A percentile compares a stretch with the other conserved stretches of the same genome.
Evolutionary conservation across 2,329 filamentous ascomycete species (phyloP).

Genomic region (Colletotrichum falcatum): DNA sequence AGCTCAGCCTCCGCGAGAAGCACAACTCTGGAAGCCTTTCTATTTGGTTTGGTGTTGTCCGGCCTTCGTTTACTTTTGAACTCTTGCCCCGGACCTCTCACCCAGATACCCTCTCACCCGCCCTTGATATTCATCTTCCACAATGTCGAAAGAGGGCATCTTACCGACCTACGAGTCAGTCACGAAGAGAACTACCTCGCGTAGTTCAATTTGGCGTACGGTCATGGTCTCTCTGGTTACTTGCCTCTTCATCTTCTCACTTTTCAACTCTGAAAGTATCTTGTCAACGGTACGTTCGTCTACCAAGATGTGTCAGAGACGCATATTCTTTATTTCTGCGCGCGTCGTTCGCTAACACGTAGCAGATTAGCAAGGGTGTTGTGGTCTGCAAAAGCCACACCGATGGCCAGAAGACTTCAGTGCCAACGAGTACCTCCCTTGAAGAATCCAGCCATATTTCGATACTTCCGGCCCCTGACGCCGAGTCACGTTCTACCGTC

Average conservation of each 20-base stretch:
- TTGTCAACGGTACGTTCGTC: background rate
- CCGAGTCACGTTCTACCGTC: too few relatives aligned
- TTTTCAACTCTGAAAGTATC: background rate
- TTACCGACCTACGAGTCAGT: background rate
- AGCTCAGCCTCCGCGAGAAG: background rate
- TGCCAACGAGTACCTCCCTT: background rate
- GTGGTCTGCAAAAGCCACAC: background rate
- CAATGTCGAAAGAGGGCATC: slow-evolving; percentile 11
- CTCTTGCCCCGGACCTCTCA: accelerated
- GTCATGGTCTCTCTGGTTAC: background rate
- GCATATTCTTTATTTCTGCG: background rate
- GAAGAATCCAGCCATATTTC: background rate
- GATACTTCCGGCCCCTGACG: too few relatives aligned
- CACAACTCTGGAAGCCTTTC: background rate
- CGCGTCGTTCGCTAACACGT: background rate
- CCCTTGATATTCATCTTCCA: background rate
- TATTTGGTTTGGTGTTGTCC: background rate
- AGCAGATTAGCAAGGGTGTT: background rate
- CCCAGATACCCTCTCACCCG: too few relatives aligned
- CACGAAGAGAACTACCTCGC: background rate
- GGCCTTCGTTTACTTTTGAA: too few relatives aligned
- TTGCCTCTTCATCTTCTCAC: background rate
- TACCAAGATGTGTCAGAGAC: background rate
- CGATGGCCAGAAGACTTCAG: background rate
- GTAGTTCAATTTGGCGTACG: background rate